Percentiles rank a stretch among this genome's conserved stretches.
Evolutionary conservation across 208 protist species (phyloP).

Genomic region (Balamuthia mandrillaris): DNA sequence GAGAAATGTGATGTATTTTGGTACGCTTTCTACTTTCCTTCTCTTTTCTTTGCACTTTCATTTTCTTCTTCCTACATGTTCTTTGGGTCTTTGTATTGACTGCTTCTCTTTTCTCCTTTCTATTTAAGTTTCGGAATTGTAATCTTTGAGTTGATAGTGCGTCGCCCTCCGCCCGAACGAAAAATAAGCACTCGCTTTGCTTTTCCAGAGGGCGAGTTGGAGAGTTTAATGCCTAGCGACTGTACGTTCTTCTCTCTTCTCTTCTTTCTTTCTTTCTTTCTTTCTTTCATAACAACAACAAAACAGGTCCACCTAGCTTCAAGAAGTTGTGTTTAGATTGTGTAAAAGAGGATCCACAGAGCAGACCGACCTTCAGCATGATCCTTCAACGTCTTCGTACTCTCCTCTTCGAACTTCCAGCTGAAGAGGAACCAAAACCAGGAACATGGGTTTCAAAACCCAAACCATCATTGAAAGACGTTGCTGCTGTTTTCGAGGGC

Average conservation of each 20-base stretch:
- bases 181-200: not conserved
- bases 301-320: too few species aligned
- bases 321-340: too few species aligned
- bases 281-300: too few species aligned
- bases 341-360: too few species aligned
- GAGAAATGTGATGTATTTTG: not conserved
- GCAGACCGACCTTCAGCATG: too few species aligned
- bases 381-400: too few species aligned
- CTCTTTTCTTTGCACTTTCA: not conserved
- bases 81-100: not conserved
- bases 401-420: too few species aligned
- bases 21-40: not conserved
- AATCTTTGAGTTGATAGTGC: not conserved
- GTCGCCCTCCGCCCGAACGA: not conserved
- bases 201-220: not conserved
- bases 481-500: not conserved
- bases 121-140: not conserved
- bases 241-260: too few species aligned
- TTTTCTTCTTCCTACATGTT: not conserved
- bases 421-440: too few species aligned
- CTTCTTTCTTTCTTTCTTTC: too few species aligned
- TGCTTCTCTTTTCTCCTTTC: not conserved
- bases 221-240: not conserved
- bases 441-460: too few species aligned
- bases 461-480: not conserved